A percentile compares a stretch with the other conserved stretches of the same genome.
These are phyloP conservation scores for Dactylellina cionopaga DNA, from an alignment of 2,329 filamentous ascomycete species.

Conservation along the genomic window DNA sequence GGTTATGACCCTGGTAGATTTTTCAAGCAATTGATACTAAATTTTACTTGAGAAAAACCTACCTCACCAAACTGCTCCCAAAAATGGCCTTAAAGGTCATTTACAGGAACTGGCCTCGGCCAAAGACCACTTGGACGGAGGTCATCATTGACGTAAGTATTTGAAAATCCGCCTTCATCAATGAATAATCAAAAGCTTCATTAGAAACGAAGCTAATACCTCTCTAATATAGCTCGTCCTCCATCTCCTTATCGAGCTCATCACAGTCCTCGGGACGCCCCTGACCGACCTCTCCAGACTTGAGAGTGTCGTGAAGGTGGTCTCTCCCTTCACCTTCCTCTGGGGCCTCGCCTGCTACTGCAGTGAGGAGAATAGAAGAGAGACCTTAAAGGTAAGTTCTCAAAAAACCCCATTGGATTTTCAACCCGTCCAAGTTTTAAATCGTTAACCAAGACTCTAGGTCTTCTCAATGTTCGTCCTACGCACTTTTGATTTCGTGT, in stretches of 20 bases:
- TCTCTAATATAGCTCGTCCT: conserved; percentile 40
- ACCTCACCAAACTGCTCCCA: background rate
- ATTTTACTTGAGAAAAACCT: too few species aligned
- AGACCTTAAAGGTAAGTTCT: conserved; percentile 22
- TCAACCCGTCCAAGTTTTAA: background rate
- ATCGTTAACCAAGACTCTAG: background rate
- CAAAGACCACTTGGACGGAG: conserved; percentile 21
- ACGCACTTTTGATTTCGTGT: background rate
- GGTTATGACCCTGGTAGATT: too few species aligned
- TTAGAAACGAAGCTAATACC: background rate
- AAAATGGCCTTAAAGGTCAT: conserved; percentile 17
- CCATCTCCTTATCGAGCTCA: conserved; percentile 5
- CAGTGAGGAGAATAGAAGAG: conserved; percentile 16
- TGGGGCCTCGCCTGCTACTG: conserved; percentile 39
- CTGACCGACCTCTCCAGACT: conserved; percentile 17
- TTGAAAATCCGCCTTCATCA: background rate
- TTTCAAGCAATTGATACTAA: too few species aligned
- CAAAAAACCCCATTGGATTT: background rate
- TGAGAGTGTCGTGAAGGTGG: conserved; percentile 43
- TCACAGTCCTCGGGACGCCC: conserved; percentile 25
- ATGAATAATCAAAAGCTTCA: background rate
- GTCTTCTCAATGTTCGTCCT: conserved; percentile 11
- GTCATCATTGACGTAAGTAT: conserved; percentile 46
- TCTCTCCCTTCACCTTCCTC: conserved; percentile 21
- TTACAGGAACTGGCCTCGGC: conserved; percentile 40